phyloP scores from a whole-genome alignment of 192 early-diverging fungal genomes.

The Endogone sp. region DNA sequence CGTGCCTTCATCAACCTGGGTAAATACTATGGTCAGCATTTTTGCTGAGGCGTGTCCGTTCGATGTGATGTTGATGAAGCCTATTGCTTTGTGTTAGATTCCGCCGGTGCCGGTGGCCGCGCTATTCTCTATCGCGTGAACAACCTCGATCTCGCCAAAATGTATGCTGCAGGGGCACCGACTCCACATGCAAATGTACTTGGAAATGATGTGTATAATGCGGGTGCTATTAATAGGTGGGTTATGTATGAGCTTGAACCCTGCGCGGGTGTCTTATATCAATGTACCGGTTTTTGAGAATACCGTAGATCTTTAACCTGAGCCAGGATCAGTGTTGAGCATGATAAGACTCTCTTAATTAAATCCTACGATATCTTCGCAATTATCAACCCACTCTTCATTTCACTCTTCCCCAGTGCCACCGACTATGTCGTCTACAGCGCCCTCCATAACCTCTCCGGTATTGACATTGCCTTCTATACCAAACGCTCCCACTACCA shows the following conservation, averaged over 20 bases:
- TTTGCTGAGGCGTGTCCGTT: not conserved
- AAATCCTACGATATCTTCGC: too few relatives aligned
- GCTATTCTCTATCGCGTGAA: constrained; percentile 57
- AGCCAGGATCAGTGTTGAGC: not conserved
- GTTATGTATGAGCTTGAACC: not conserved
- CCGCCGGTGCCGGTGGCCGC: constrained; percentile 67
- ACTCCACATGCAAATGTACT: constrained; percentile 55
- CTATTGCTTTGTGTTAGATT: constrained; percentile 37
- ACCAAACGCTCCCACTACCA: constrained; percentile 63
- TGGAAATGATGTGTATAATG: constrained; percentile 59
- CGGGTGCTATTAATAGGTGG: constrained; percentile 54
- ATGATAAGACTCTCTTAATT: too few relatives aligned
- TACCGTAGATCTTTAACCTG: too few relatives aligned
- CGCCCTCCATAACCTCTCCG: constrained; percentile 47
- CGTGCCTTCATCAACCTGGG: constrained; percentile 65
- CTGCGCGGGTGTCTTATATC: not conserved
- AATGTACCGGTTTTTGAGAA: too few relatives aligned
- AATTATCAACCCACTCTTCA: not conserved
- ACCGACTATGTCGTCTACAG: constrained; percentile 69
- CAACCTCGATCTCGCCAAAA: constrained; percentile 26
- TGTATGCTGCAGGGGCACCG: constrained; percentile 43
- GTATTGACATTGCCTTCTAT: constrained; percentile 66
- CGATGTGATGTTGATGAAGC: not conserved
- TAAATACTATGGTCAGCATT: constrained; percentile 3
- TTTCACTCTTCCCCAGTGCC: constrained; percentile 24